Percentiles rank a stretch among this genome's conserved stretches.
Conservation (phyloP, 2,329 filamentous ascomycete genomes). For the Colletotrichum agaves region DNA sequence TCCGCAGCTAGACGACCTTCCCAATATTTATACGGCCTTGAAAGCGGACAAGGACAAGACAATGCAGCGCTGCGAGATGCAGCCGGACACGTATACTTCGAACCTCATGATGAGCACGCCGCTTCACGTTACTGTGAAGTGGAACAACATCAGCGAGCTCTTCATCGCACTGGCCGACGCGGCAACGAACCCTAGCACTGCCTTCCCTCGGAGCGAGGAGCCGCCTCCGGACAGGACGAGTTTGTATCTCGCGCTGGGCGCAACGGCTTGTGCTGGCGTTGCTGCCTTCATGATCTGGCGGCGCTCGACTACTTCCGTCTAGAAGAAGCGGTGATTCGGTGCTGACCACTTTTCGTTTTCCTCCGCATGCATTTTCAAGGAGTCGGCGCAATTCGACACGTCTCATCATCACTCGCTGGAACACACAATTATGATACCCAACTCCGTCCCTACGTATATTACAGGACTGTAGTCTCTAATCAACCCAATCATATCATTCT, state of each 20-base stretch:
- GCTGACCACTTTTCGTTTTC: neutral
- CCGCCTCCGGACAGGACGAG: slow-evolving; percentile 85
- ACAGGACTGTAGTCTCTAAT: slow-evolving; percentile 26
- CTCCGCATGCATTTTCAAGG: slow-evolving; percentile 26
- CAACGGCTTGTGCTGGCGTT: slow-evolving; percentile 71
- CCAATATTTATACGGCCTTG: slow-evolving; percentile 89
- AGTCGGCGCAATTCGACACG: slow-evolving; percentile 26
- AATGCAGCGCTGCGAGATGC: slow-evolving; percentile 89
- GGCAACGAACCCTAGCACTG: slow-evolving; percentile 87
- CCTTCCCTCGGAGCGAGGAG: slow-evolving; percentile 90
- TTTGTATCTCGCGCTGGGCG: slow-evolving; percentile 86
- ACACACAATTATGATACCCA: slow-evolving; percentile 37
- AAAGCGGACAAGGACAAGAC: slow-evolving; percentile 98
- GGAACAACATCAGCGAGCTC: slow-evolving; percentile 92
- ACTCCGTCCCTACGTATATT: slow-evolving; percentile 34
- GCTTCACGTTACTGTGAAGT: slow-evolving; percentile 93
- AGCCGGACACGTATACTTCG: slow-evolving; percentile 92
- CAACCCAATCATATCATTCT: slow-evolving; percentile 15
- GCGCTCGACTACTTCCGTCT: slow-evolving; percentile 62
- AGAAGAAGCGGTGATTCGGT: neutral
- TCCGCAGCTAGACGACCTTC: slow-evolving; percentile 87
- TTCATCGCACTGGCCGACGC: slow-evolving; percentile 93
- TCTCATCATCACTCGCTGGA: slow-evolving; percentile 15
- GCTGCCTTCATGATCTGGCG: slow-evolving; percentile 75
- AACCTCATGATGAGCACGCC: slow-evolving; percentile 89